A percentile compares a stretch with the other conserved stretches of the same genome.
Conservation (phyloP, 78 protist species). For the Isochrysis galbana region DNA sequence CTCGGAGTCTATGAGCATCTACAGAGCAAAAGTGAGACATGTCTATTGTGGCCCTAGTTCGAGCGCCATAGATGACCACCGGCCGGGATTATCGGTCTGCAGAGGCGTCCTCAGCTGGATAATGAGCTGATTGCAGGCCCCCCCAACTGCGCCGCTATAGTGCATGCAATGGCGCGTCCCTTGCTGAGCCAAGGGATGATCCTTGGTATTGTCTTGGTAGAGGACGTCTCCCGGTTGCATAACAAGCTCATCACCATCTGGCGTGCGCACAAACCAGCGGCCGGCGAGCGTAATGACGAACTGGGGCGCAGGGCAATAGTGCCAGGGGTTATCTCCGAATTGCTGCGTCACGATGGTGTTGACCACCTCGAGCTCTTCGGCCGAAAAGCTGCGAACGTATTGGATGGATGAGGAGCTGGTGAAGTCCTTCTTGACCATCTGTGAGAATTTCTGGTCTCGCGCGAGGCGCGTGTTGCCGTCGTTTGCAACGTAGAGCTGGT, state of each 20-base stretch:
- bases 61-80: too few relatives aligned
- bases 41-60: too few relatives aligned
- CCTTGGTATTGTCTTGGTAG: background rate
- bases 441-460: background rate
- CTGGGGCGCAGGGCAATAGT: background rate
- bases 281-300: background rate
- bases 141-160: background rate
- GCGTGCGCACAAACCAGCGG: background rate
- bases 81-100: background rate
- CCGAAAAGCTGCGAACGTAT: background rate
- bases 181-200: background rate
- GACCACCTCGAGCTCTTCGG: background rate
- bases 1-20: too few relatives aligned
- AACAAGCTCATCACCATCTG: background rate
- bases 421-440: background rate
- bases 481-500: background rate
- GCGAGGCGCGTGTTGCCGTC: background rate
- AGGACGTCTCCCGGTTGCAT: background rate
- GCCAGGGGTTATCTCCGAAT: background rate
- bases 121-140: background rate
- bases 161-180: background rate
- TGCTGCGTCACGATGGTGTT: background rate
- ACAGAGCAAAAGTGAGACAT: too few relatives aligned
- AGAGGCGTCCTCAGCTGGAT: background rate
- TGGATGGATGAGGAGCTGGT: background rate